These are phyloP conservation scores for Claviceps arundinis DNA, from an alignment of 2,329 filamentous ascomycete species.

Conservation along the genomic window DNA sequence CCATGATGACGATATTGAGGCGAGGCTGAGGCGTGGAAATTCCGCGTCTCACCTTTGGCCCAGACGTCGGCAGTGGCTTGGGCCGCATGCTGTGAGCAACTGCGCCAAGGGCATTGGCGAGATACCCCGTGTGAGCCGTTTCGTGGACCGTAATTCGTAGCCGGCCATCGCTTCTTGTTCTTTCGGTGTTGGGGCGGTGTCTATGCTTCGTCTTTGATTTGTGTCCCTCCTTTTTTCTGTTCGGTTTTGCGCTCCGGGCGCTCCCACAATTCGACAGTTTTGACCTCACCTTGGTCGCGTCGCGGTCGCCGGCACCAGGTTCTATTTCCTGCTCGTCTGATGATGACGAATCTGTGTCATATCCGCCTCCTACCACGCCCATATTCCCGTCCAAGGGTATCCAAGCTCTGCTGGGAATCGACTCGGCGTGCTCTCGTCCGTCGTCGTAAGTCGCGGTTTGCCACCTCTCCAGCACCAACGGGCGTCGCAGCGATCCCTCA, in stretches of 20 bases:
- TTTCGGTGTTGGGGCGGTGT: conserved; percentile 50
- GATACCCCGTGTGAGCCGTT: conserved; percentile 53
- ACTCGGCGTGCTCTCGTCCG: conserved; percentile 3
- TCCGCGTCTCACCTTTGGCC: conserved; percentile 13
- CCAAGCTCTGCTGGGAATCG: conserved; percentile 6
- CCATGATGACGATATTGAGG: conserved; percentile 72
- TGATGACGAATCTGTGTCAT: conserved; percentile 2
- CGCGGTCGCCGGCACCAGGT: background rate
- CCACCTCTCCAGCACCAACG: conserved; percentile 4
- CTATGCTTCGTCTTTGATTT: conserved; percentile 30
- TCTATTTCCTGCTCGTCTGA: background rate
- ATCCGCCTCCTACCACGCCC: background rate
- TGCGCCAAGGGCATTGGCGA: conserved; percentile 60
- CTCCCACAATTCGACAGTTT: background rate
- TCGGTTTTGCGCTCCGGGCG: background rate
- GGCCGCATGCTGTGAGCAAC: conserved; percentile 32
- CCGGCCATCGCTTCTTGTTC: conserved; percentile 54
- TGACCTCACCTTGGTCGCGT: background rate
- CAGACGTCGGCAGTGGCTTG: background rate
- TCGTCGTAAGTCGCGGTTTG: conserved; percentile 1
- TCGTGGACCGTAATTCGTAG: conserved; percentile 62
- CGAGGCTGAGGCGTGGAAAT: conserved; percentile 26
- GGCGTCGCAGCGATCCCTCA: background rate
- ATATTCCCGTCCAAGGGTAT: conserved; percentile 1
- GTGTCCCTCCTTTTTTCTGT: background rate